Evolutionary conservation across 495 filamentous ascomycete species (phyloP), one percentile per base, ranked within the genome.

Genomic region (Parathielavia appendiculata): DNA sequence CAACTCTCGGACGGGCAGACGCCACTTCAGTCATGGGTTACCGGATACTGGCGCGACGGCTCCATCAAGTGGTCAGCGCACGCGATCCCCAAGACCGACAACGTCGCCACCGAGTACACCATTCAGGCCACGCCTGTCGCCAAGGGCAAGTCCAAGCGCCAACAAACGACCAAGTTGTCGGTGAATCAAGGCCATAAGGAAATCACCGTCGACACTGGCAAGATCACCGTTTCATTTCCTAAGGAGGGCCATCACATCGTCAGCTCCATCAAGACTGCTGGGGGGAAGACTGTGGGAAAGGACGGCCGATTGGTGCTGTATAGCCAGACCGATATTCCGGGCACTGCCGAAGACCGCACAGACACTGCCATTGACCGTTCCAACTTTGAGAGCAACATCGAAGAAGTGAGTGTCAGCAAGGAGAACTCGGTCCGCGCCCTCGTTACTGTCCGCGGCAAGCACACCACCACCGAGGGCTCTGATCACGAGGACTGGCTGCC

Each of bases 21-120:
- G 4, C 50, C 35, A 1, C 50, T 52, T 22, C 19, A 52, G 16
- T 52, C 50, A 0, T 52, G 50, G 50, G 50, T 52, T 0, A 52
- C 50, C 11, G 50, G 35, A 19, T 52, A 40, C 50, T 52, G 50
- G 50, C 50, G 35, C 20, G 50, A 52, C 19, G 50, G 36, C 17
- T 52, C 50, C 50, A 52, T 52, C 36, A 52, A 52, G 36, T 52
- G 50, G 50, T 40, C 50, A n/a, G 50, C 50, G 8, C 50, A 52
- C 26, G 50, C 50, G 12, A 52, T 52, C 17, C 50, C 50, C 1
- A 39, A 26, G 36, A 40, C 36, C 17, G 35, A 52, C 35, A 34
- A 5, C 13, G 50, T 52, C 10, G 19, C 50, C 35, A 20, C 39
- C 13, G 50, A 22, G 9, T 52, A 52, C 36, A 39, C 34, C 19